These are phyloP conservation scores for Talaromyces piceae DNA, from an alignment of 2,329 filamentous ascomycete genomes.

Conservation along the genomic window DNA sequence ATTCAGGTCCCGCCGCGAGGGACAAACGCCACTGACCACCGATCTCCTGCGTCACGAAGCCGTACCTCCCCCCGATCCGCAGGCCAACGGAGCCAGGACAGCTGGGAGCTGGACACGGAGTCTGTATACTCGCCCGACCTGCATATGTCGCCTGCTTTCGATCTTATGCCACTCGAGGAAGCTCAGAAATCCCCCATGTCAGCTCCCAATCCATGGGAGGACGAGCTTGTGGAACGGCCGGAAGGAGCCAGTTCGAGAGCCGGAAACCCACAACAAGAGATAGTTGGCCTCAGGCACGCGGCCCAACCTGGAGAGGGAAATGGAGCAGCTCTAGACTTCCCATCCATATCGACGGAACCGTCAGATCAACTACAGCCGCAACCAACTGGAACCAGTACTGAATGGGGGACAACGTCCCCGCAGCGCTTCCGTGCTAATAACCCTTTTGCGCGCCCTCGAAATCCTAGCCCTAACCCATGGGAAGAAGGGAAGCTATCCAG, in stretches of 20 bases:
- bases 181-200: conserved; percentile 30
- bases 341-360: conserved; percentile 3
- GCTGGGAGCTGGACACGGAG: conserved; percentile 23
- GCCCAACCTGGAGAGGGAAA: background rate
- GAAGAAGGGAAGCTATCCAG: conserved; percentile 6
- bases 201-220: conserved; percentile 25
- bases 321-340: background rate
- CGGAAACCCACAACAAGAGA: background rate
- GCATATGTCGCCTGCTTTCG: conserved; percentile 31
- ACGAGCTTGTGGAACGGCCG: conserved; percentile 20
- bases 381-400: conserved; percentile 16
- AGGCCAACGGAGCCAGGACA: conserved; percentile 15
- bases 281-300: background rate
- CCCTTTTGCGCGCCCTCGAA: conserved; percentile 28
- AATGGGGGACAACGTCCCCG: conserved; percentile 14
- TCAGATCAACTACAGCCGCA: conserved; percentile 18
- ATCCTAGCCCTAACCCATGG: conserved; percentile 13
- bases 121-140: conserved; percentile 32
- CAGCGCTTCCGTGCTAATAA: conserved; percentile 33
- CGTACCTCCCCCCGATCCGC: conserved; percentile 21
- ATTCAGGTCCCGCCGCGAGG: conserved; percentile 26
- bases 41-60: conserved; percentile 27
- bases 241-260: conserved; percentile 5
- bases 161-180: conserved; percentile 31
- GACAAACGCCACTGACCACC: conserved; percentile 23